Evolutionary conservation across 768 basidiomycete genomes (phyloP).

Genomic region (Ramaria sp.): DNA sequence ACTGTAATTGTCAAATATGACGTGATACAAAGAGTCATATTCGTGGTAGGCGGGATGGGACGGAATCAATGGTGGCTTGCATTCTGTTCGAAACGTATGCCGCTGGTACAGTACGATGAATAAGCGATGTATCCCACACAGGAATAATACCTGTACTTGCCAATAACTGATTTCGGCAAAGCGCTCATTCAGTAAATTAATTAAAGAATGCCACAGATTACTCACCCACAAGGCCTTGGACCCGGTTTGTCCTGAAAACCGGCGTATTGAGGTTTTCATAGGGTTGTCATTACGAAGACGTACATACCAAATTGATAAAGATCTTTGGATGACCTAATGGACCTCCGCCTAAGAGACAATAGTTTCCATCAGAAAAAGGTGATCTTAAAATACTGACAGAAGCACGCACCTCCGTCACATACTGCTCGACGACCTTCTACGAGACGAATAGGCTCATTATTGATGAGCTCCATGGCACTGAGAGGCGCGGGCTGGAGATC

Average conservation of each 20-base stretch:
- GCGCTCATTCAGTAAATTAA: conserved; percentile 4
- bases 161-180: conserved; percentile 22
- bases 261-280: conserved; percentile 2
- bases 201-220: conserved; percentile 15
- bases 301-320: conserved; percentile 84
- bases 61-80: conserved; percentile 31
- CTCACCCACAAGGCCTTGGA: conserved; percentile 83
- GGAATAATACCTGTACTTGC: conserved; percentile 16
- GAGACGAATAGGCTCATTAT: conserved; percentile 73
- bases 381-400: conserved; percentile 2
- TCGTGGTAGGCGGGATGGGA: background rate
- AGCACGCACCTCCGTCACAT: conserved; percentile 86
- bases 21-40: background rate
- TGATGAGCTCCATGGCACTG: conserved; percentile 86
- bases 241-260: conserved; percentile 73
- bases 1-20: background rate
- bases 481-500: conserved; percentile 81
- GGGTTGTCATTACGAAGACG: background rate
- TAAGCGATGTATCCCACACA: conserved; percentile 1
- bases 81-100: conserved; percentile 81
- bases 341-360: conserved; percentile 59
- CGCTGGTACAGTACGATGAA: conserved; percentile 35
- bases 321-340: conserved; percentile 95
- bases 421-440: conserved; percentile 77
- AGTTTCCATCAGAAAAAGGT: conserved; percentile 5